A percentile compares a stretch with the other conserved stretches of the same genome.
Conservation (phyloP, 441 rosid genomes). For the Adansonia grandidieri region DNA sequence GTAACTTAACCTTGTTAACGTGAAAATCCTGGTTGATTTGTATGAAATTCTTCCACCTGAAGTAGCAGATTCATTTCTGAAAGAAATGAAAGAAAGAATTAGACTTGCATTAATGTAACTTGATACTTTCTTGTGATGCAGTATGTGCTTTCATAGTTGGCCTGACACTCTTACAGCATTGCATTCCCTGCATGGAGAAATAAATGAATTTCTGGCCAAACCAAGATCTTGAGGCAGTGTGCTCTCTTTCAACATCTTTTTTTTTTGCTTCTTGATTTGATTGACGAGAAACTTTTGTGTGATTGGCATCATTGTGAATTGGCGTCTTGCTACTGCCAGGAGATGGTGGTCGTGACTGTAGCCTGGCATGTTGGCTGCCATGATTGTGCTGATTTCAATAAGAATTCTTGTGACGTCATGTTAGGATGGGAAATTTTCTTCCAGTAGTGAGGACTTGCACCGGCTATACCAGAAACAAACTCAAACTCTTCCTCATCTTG, state of each 20-base stretch:
- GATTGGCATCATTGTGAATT: neutral
- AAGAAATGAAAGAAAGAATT: neutral
- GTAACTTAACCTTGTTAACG: neutral
- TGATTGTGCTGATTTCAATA: slow-evolving; percentile 32
- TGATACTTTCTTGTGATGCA: slow-evolving; percentile 13
- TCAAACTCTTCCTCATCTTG: slow-evolving; percentile 36
- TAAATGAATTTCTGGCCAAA: slow-evolving; percentile 35
- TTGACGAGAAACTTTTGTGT: slow-evolving; percentile 13
- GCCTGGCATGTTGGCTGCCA: neutral
- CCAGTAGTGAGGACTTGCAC: neutral
- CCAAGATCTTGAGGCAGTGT: slow-evolving; percentile 22
- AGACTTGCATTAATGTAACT: slow-evolving; percentile 22
- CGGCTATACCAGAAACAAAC: slow-evolving; percentile 27
- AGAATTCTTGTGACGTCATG: slow-evolving; percentile 27
- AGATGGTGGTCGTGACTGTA: slow-evolving; percentile 10
- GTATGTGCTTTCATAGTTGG: slow-evolving; percentile 27
- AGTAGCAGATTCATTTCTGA: neutral
- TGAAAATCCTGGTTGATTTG: neutral
- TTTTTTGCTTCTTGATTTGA: slow-evolving; percentile 28
- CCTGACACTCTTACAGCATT: slow-evolving; percentile 23
- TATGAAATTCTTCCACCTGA: neutral
- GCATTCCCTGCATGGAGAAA: slow-evolving; percentile 48
- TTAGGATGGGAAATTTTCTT: neutral
- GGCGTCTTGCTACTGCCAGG: slow-evolving; percentile 20
- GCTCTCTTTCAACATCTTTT: slow-evolving; percentile 32